Evolutionary conservation across 2,329 filamentous ascomycete species (phyloP), one percentile per base, ranked within the genome.

Genomic region (Colletotrichum magnum): DNA sequence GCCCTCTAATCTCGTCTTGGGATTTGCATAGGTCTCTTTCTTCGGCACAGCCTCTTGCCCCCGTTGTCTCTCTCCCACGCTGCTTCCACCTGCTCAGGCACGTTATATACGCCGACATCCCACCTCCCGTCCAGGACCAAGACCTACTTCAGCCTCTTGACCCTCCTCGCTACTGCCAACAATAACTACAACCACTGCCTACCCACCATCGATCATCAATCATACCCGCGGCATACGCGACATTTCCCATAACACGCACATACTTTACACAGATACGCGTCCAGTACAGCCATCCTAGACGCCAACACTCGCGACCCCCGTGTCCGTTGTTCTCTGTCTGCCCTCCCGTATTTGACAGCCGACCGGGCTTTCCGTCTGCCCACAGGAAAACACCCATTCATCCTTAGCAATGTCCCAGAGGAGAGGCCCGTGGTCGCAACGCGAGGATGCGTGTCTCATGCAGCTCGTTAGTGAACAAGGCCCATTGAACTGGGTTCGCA

Each of bases 401-500:
- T 21, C 13, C 1, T 10, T 18, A 26, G 32, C 45, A 59, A 59
- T 70, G 62, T 52, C 52, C 12, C 70, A 82, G 54, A 76, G 79
- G 73, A 89, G 93, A 82, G 94, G 94, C 67, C 94, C 94, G 68
- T 97, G 94, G 94, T 92, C 93, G 71, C 90, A 91, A 74, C 85
- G 87, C 59, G 94, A 97, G 81, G 94, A 97, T 78, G 82, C 86
- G 58, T 85, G 88, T 70, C 87, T 97, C 26, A 86, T 94, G 73
- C 85, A 88, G 69, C 88, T 95, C 26, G 92, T 97, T 71, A 85
- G 88, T 56, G 85, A 86, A 59, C 90, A 93, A 79, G 93, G 93
- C 39, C 87, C 93, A 39, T 88, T 93, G 78, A 96, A 97, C 86
- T 98, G 95, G 95, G 94, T 97, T 15, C 88, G 90, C 72, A 97